A percentile compares a stretch with the other conserved stretches of the same genome.
Conservation (phyloP, 2,329 filamentous ascomycete genomes). For the Epichloe aotearoae region DNA sequence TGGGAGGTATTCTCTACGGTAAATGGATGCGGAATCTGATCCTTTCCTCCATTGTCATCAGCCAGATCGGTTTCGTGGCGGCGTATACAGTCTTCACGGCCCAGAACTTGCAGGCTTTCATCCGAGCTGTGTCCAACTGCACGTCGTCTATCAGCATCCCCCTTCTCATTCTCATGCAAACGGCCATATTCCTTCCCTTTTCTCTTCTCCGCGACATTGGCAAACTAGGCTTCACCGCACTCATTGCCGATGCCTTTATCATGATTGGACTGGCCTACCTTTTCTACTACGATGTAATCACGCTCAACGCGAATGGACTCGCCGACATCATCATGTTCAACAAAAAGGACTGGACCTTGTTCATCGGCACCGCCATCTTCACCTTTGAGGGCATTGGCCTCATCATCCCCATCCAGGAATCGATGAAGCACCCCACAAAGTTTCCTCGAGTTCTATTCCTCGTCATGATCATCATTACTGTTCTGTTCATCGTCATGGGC, state of each 20-base stretch:
- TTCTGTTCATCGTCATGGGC: constrained; percentile 82
- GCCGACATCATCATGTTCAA: constrained; percentile 89
- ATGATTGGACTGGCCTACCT: constrained; percentile 83
- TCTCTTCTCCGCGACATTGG: constrained; percentile 92
- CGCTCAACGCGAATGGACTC: constrained; percentile 61
- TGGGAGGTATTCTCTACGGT: constrained; percentile 84
- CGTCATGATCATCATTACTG: constrained; percentile 91
- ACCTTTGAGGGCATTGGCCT: constrained; percentile 96
- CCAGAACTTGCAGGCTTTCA: constrained; percentile 89
- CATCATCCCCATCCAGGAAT: constrained; percentile 95
- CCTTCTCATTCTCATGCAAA: constrained; percentile 88
- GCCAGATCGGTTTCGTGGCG: constrained; percentile 87
- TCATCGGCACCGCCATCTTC: constrained; percentile 98
- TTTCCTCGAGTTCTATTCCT: constrained; percentile 79
- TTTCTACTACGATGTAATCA: constrained; percentile 88
- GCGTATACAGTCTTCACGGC: constrained; percentile 96
- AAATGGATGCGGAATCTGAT: constrained; percentile 82
- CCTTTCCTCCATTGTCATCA: constrained; percentile 82
- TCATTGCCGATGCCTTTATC: constrained; percentile 91
- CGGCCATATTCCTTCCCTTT: constrained; percentile 88
- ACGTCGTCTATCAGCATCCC: constrained; percentile 74
- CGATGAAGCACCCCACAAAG: constrained; percentile 82
- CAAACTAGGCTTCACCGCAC: constrained; percentile 88
- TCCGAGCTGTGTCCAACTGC: constrained; percentile 82
- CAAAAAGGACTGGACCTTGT: constrained; percentile 85